Evolutionary conservation across 1,284 basidiomycete species (phyloP).

Genomic region (Leccinum pachyderme): DNA sequence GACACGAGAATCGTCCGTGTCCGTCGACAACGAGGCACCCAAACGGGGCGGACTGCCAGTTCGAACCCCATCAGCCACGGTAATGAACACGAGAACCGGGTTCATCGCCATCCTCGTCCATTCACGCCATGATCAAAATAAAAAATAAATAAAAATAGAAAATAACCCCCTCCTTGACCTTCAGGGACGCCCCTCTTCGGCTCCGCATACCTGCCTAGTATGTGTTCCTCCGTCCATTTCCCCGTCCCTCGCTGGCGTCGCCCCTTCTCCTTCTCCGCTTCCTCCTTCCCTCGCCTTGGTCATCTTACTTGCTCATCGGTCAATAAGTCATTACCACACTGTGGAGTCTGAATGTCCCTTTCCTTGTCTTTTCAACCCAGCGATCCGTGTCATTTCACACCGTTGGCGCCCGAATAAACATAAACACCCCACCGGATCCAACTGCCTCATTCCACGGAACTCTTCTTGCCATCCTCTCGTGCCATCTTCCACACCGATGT

Average conservation of each 20-base stretch:
- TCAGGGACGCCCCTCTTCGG: conserved; percentile 2
- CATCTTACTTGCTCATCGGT: not conserved
- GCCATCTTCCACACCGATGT: not conserved
- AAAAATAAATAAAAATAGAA: not conserved
- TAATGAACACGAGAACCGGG: conserved; percentile 6
- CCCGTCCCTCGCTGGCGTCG: not conserved
- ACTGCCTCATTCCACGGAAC: not conserved
- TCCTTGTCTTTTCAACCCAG: not conserved
- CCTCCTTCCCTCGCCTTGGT: not conserved
- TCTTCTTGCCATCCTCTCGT: not conserved
- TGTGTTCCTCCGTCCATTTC: not conserved
- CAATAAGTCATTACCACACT: not conserved
- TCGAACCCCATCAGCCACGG: conserved; percentile 3
- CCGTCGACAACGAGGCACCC: conserved; percentile 12
- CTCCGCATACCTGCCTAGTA: not conserved
- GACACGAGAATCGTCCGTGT: conserved; percentile 16
- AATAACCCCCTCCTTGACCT: not conserved
- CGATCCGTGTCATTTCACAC: not conserved
- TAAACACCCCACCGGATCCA: not conserved
- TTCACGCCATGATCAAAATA: not conserved
- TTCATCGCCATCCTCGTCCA: not conserved
- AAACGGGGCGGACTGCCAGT: not conserved
- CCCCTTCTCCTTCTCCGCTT: not conserved
- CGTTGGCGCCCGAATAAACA: not conserved
- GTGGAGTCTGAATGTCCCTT: not conserved